Conservation (phyloP, 257 asterid genomes). For the Rauvolfia tetraphylla region DNA sequence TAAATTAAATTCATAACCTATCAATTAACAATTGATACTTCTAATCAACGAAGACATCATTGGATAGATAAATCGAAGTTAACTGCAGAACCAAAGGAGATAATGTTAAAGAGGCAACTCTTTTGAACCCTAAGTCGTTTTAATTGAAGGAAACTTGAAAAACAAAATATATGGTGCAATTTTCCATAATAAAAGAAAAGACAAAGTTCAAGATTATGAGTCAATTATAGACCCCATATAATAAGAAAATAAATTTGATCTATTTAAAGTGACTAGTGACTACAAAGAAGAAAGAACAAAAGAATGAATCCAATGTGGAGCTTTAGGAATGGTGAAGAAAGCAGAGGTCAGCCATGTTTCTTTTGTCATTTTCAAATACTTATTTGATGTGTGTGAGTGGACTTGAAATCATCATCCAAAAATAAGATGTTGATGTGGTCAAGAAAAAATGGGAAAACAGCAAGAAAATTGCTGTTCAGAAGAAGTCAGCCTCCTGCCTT, state of each 20-base stretch:
- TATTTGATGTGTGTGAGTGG: background rate
- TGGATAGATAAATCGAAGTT: no score
- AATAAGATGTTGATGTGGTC: background rate
- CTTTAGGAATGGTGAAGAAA: constrained; percentile 11
- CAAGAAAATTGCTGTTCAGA: background rate
- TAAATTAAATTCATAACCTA: no score
- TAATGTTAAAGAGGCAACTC: no score
- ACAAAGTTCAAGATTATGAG: background rate
- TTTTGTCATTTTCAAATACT: constrained; percentile 18
- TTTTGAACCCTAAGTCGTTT: no score
- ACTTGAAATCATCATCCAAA: background rate
- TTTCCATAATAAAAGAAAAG: background rate
- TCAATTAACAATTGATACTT: no score
- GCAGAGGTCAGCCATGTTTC: constrained; percentile 15
- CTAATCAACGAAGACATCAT: no score
- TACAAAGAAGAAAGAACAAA: background rate
- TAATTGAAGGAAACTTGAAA: no score
- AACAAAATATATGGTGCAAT: no score
- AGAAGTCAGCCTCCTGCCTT: background rate
- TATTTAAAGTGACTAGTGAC: background rate
- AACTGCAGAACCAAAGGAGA: no score
- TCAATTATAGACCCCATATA: background rate
- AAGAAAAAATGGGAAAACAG: background rate
- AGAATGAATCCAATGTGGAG: constrained; percentile 2
- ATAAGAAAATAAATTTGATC: background rate